These are phyloP conservation scores for Pseudonitzschia delicatissima DNA, from an alignment of 108 stramenopile genomes.

Conservation along the genomic window DNA sequence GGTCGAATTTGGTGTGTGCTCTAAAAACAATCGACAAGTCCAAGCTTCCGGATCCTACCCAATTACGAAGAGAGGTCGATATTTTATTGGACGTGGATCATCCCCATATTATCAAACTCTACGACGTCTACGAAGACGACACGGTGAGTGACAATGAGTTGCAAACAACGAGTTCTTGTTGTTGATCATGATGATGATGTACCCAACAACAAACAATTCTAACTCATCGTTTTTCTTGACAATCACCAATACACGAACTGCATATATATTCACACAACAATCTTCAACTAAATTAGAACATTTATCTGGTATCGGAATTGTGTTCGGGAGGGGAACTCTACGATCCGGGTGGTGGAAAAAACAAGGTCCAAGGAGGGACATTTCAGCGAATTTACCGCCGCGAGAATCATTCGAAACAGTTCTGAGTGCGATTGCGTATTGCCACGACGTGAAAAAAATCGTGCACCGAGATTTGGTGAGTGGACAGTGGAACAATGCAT, in stretches of 20 bases:
- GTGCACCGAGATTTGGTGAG: constrained; percentile 54
- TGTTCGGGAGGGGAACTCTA: constrained; percentile 82
- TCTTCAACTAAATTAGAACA: constrained; percentile 6
- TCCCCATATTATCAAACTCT: constrained; percentile 73
- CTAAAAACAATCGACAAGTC: constrained; percentile 45
- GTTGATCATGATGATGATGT: neutral
- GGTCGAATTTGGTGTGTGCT: constrained; percentile 22
- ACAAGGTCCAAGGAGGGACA: constrained; percentile 11
- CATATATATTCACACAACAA: too few species aligned
- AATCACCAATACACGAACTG: too few species aligned
- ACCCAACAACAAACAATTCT: neutral
- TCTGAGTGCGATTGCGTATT: constrained; percentile 60
- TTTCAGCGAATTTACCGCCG: constrained; percentile 57
- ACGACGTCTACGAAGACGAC: constrained; percentile 76
- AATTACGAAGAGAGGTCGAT: constrained; percentile 40
- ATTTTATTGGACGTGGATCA: constrained; percentile 61
- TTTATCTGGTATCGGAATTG: constrained; percentile 81
- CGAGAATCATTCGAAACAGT: constrained; percentile 52
- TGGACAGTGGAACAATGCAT: too few species aligned
- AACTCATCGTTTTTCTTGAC: too few species aligned
- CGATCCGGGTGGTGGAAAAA: constrained; percentile 63
- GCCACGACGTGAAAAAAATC: constrained; percentile 55
- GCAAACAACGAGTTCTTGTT: neutral
- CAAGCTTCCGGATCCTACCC: constrained; percentile 22
- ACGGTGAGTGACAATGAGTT: neutral